Evolutionary conservation across 106 monocot genomes (phyloP), one percentile per base, ranked within the genome.

Genomic region (Acorus gramineus): DNA sequence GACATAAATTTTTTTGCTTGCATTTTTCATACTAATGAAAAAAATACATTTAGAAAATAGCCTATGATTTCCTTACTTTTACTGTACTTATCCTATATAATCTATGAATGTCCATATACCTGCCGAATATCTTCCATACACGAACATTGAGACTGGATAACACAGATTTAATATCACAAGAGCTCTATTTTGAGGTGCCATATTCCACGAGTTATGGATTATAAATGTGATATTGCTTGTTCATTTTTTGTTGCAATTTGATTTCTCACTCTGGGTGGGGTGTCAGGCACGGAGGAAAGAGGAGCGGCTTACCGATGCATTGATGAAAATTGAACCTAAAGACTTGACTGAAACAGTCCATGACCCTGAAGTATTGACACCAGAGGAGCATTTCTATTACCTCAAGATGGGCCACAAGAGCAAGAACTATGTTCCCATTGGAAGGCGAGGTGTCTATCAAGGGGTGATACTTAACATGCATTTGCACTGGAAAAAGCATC

Each of bases 381-480:
- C 98, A 52, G 98, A 99, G 75, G 98, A 99, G 49, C 92, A 99
- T 62, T 99, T 99, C 62, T 81, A 92, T 67, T 82, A 81, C 59
- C 83, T 99, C 4, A 99, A 89, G 66, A 77, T 89, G 82, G 92
- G 92, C 13, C 83, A 72, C 57, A 99, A 92, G 55, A 73, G 83
- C 75, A 92, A 92, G 67, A 99, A 99, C 56, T 92, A 99, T 78
- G 98, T 99, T 8, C 98, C 98, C 47, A 77, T 99, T 56, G 98
- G 92, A 66, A 73, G 92, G 52, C 88, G 92, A 45, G 92, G 98
- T n/a, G 83, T 98, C 64, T 98, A 83, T 54, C 92, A 92, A 74
- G 98, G 98, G 53, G 92, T 99, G 51, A 99, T 92, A 64, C 76
- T 99, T n/a, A 99, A 92, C 75, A 99, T 98, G 91, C 96, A 98